Evolutionary conservation across 2,329 filamentous ascomycete genomes (phyloP), one percentile per base, ranked within the genome.

Genomic region (Myrmaecium sp.): DNA sequence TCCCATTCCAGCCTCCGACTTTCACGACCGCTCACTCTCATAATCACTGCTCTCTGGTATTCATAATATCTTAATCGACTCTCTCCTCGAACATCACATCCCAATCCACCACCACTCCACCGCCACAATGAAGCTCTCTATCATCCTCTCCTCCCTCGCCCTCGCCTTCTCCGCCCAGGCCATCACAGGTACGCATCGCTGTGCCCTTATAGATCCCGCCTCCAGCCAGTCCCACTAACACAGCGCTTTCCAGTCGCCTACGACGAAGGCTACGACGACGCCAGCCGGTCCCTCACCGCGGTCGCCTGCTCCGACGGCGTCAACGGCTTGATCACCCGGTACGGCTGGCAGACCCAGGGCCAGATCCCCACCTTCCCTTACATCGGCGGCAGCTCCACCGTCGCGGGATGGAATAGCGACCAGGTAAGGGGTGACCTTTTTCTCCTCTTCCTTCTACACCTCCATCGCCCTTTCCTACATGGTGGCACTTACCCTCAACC

Each of bases 201-300:
- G 18, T 20, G 18, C n/a, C 18, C 21, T 23, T 23, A 8, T 12
- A 7, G 13, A 7, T 8, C 21, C 21, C 8, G 10, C 7, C 6
- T 8, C 21, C 8, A n/a, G 8, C 9, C 7, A n/a, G 13, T 23
- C 6, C 12, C 19, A 26, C 11, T 17, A 20, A 8, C n/a, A n/a
- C n/a, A n/a, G n/a, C n/a, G n/a, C n/a, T n/a, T n/a, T n/a, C n/a
- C n/a, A 47, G 75, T 83, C 42, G 74, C 73, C 36, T 86, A 74
- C 52, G 78, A 84, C 54, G 53, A 56, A 12, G 69, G 64, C 44
- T 89, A 80, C 55, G 78, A 84, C 44, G 55, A 74, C 35, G 47
- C 46, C 23, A 37, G 37, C 32, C 64, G 69, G 31, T 58, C 65
- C 23, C 47, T 84, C 29, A 58, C 52, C 17, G 47, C 43, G 4